Evolutionary conservation across 179 eudicot species (phyloP), one percentile per base, ranked within the genome.

Genomic region (Sideroxylon spinosum): DNA sequence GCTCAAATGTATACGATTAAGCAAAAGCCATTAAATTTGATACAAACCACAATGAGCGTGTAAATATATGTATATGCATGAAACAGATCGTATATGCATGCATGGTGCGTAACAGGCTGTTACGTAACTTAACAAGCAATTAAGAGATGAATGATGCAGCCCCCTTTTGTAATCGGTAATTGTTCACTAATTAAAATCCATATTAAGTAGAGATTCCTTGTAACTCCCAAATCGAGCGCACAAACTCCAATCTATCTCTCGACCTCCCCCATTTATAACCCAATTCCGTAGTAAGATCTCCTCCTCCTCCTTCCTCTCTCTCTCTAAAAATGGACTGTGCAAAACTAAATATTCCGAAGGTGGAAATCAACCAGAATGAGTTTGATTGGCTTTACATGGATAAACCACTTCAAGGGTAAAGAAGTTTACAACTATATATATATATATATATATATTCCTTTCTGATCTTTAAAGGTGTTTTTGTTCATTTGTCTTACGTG

Each of bases 131-230:
- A 65, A 71, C 11, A 60, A 66, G 82, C 85, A 78, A 74, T 82
- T 79, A 79, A 64, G 81, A 50, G 37, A 17, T 76, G 65, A 80
- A 79, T 73, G 84, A 83, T 81, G 73, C 81, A 83, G 77, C 82
- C 80, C 85, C 76, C 75, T 65, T 23, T 53, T 17, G 28, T 76
- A 74, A 81, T 86, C 76, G 88, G 86, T 79, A 86, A 83, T 81
- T 76, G 86, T 76, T 80, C 76, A 68, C 26, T 75, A 82, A 77
- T 86, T 79, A 86, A 14, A 52, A 52, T 52, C 32, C 77, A 73
- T 74, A 78, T 78, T 67, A 70, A 75, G 50, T 82, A 62, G 61
- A 82, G 56, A 52, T 52, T 52, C 12, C 32, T 79, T 82, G 82
- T 79, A 79, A 82, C 85, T 79, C 85, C 82, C 82, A 78, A 74